Evolutionary conservation across 1,139 yeast species (phyloP), one percentile per base, ranked within the genome.

Genomic region (Ashbya aceris): DNA sequence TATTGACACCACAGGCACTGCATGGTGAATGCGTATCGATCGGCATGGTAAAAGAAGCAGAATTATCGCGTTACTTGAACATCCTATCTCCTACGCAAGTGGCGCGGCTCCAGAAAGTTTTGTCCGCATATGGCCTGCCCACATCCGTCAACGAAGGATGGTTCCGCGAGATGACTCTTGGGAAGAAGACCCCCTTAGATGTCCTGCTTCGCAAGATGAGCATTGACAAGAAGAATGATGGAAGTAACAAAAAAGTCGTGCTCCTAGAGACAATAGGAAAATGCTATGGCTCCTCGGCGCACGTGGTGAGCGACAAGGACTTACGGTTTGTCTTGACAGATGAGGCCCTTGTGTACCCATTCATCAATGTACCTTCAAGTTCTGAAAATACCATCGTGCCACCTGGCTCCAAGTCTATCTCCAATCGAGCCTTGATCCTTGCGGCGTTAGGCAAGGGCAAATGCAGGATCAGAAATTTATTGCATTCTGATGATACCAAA

Each of bases 21-120:
- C 99, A 91, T 55, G 99, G 99, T 47, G 99, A 91, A 65, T 91
- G 98, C 72, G 98, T 91, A 13, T 75, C 97, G 8, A 75, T 91
- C 49, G 99, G 99, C 49, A 84, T 89, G 78, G 80, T 93, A 34
- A 74, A 80, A 55, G 99, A 91, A 64, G 98, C 97, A 2, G 98
- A 91, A 65, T 72, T 91, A 49, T 75, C 96, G 20, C 77, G 99
- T 59, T 86, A 84, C 62, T 70, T 85, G 58, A 97, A 97, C 14
- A 75, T 86, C 41, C 69, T 91, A 51, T 77, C 94, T 1, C 93
- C 97, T 3, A 93, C 87, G 5, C 96, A 95, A 2, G 98, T 91
- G 29, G 91, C 97, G 1, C 76, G 99, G 58, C 70, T 91, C 45
- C 65, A 84, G 27, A 85, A 87, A 58, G 83, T 95, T 58, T 73